These are phyloP conservation scores for Oryza brachyantha DNA, from an alignment of 176 grass and related monocot species.

Conservation along the genomic window DNA sequence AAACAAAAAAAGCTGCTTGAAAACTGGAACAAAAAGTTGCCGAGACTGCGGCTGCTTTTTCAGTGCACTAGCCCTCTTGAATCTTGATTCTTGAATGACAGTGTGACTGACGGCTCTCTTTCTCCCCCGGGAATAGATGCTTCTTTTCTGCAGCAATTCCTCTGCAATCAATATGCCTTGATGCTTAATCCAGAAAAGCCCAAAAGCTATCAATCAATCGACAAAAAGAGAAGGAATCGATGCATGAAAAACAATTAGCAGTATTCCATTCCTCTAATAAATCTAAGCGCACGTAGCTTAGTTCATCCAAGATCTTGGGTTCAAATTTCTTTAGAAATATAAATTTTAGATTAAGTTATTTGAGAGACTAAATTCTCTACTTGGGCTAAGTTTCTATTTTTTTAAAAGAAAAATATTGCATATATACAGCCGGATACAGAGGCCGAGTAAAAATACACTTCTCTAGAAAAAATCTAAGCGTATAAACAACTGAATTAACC, in stretches of 20 bases:
- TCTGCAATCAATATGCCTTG: not conserved
- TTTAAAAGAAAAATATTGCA: too few species aligned
- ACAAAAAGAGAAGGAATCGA: conserved; percentile 39
- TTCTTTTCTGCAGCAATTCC: not conserved
- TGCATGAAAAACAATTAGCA: not conserved
- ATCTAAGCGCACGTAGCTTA: too few species aligned
- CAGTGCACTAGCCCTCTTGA: not conserved
- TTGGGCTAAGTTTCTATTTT: too few species aligned
- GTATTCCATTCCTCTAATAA: not conserved
- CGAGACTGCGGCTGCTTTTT: conserved; percentile 21
- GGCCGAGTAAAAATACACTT: too few species aligned
- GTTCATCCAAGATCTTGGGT: too few species aligned
- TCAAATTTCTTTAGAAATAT: too few species aligned
- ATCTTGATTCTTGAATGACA: not conserved
- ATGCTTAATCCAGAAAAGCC: conserved; percentile 22
- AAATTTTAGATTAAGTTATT: too few species aligned
- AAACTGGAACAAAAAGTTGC: not conserved
- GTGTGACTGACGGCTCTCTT: conserved; percentile 4
- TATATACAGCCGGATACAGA: too few species aligned
- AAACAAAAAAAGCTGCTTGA: not conserved
- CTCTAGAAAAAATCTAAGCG: too few species aligned
- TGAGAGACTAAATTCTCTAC: too few species aligned
- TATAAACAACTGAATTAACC: too few species aligned
- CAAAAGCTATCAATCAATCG: not conserved
- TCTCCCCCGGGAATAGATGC: not conserved